Conservation (phyloP, 345 rosid genomes). For the Lepidium sativum region DNA sequence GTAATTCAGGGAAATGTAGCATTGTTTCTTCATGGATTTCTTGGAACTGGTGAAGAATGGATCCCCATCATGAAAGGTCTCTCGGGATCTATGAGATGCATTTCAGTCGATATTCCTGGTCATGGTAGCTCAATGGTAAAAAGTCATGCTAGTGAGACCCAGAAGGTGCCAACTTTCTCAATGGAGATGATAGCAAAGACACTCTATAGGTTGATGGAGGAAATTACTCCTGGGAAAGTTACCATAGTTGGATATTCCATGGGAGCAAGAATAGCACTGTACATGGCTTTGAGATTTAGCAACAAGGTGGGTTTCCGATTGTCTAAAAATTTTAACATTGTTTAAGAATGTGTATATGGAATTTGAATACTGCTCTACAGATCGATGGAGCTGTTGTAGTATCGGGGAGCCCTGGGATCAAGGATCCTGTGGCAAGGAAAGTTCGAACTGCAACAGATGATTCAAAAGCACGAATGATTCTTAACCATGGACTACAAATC, state of each 20-base stretch:
- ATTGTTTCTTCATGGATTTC: constrained; percentile 84
- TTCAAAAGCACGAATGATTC: constrained; percentile 44
- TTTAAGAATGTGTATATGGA: not conserved
- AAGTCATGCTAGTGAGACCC: constrained; percentile 19
- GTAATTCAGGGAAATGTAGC: constrained; percentile 45
- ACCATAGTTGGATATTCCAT: constrained; percentile 76
- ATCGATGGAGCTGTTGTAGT: constrained; percentile 61
- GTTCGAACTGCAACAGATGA: constrained; percentile 69
- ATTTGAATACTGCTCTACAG: constrained; percentile 26
- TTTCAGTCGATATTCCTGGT: constrained; percentile 85
- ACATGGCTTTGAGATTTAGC: constrained; percentile 57
- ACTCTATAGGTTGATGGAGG: constrained; percentile 39
- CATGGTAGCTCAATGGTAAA: constrained; percentile 62
- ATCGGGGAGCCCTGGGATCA: constrained; percentile 88
- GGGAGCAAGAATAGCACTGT: constrained; percentile 90
- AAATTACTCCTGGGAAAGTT: constrained; percentile 47
- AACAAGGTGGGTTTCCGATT: constrained; percentile 39
- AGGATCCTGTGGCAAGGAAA: constrained; percentile 45
- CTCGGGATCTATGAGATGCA: constrained; percentile 72
- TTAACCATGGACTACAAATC: constrained; percentile 46
- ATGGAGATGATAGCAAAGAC: constrained; percentile 44
- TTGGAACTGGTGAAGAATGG: constrained; percentile 93
- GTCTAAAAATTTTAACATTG: constrained; percentile 7
- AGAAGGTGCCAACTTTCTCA: constrained; percentile 35
- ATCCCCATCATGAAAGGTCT: constrained; percentile 67